A percentile compares a stretch with the other conserved stretches of the same genome.
These are phyloP conservation scores for Salicornia ramosissima DNA, from an alignment of 148 eudicot species.

Conservation along the genomic window DNA sequence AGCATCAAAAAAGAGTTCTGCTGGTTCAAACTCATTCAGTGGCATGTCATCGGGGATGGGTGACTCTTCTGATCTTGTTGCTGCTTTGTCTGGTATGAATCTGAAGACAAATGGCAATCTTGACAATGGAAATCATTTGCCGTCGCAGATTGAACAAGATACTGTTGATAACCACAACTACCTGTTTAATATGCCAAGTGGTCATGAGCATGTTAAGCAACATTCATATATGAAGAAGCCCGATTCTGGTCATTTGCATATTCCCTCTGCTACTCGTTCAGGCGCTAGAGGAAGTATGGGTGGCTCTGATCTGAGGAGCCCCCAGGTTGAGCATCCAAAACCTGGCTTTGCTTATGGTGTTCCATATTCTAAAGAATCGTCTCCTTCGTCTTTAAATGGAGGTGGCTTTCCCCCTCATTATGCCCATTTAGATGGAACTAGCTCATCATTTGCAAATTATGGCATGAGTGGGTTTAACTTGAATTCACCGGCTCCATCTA, in stretches of 20 bases:
- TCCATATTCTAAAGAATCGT: conserved; percentile 48
- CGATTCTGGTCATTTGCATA: conserved; percentile 43
- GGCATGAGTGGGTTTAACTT: conserved; percentile 62
- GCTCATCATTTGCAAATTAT: conserved; percentile 52
- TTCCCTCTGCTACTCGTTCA: conserved; percentile 38
- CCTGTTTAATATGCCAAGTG: conserved; percentile 44
- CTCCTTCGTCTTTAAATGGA: conserved; percentile 43
- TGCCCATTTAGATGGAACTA: conserved; percentile 51
- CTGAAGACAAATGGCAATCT: conserved; percentile 52
- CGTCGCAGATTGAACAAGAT: conserved; percentile 45
- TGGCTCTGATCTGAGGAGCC: conserved; percentile 40
- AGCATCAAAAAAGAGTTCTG: conserved; percentile 49
- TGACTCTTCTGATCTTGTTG: conserved; percentile 52
- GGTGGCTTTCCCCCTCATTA: conserved; percentile 48
- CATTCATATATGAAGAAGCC: conserved; percentile 46
- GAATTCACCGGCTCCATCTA: conserved; percentile 54
- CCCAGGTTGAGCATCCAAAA: conserved; percentile 46
- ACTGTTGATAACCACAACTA: conserved; percentile 47
- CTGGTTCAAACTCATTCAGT: conserved; percentile 55
- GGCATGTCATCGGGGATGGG: conserved; percentile 43
- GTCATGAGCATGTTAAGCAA: conserved; percentile 46
- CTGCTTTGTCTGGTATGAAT: conserved; percentile 80
- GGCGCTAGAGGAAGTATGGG: conserved; percentile 34
- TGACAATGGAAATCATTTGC: conserved; percentile 41
- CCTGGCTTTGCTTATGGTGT: conserved; percentile 41